phyloP scores from a whole-genome alignment of 1,139 yeast genomes.

The Hyphopichia burtonii region DNA sequence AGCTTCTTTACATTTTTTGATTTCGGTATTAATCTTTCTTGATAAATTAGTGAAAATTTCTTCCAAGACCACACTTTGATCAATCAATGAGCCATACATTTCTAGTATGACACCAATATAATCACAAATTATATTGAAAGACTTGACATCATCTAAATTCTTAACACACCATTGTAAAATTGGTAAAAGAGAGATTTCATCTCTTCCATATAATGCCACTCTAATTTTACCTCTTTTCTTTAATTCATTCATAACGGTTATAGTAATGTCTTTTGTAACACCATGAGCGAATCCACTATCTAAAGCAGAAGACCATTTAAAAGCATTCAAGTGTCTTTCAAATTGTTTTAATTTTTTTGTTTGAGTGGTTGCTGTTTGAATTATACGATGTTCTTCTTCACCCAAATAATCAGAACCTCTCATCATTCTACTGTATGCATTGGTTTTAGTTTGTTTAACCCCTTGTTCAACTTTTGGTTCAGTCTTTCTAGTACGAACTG shows the following conservation, averaged over 20 bases:
- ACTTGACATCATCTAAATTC: constrained; percentile 76
- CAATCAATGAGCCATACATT: constrained; percentile 70
- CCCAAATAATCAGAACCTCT: constrained; percentile 91
- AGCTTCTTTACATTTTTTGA: constrained; percentile 81
- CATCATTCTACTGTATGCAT: constrained; percentile 73
- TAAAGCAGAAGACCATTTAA: constrained; percentile 90
- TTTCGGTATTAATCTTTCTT: constrained; percentile 64
- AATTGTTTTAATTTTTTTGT: constrained; percentile 70
- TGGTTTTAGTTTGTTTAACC: constrained; percentile 43
- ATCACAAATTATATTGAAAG: constrained; percentile 74
- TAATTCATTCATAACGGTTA: constrained; percentile 80
- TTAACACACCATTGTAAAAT: constrained; percentile 78
- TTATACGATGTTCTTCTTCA: constrained; percentile 75
- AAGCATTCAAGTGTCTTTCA: constrained; percentile 81
- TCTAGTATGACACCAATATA: constrained; percentile 81
- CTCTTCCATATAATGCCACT: constrained; percentile 74
- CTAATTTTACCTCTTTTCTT: constrained; percentile 85
- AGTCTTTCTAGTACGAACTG: constrained; percentile 84
- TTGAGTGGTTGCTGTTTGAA: constrained; percentile 53
- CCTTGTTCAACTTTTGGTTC: constrained; percentile 57
- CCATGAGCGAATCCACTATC: constrained; percentile 83
- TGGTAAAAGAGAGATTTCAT: constrained; percentile 83
- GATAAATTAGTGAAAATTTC: constrained; percentile 63
- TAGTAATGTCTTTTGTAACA: constrained; percentile 71
- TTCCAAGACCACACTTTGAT: constrained; percentile 75